Percentiles rank a stretch among this genome's conserved stretches.
Conservation (phyloP, 177 flowering plant species). For the Vitis hybrid region DNA sequence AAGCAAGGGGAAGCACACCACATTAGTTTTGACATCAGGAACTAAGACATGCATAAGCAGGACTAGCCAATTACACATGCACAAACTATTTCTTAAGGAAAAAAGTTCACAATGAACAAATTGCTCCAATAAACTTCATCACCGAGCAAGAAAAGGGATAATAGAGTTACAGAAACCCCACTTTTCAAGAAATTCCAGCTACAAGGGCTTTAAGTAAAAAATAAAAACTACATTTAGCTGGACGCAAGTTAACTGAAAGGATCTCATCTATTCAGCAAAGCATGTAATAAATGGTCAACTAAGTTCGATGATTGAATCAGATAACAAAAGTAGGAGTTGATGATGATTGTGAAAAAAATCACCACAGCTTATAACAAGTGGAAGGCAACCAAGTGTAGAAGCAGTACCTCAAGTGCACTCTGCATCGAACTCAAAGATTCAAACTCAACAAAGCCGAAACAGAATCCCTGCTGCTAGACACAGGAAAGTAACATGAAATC, state of each 20-base stretch:
- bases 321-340: not conserved
- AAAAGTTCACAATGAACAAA: too few relatives aligned
- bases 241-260: not conserved
- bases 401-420: constrained; percentile 43
- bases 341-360: not conserved
- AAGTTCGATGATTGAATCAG: not conserved
- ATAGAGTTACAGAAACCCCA: too few relatives aligned
- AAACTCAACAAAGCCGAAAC: constrained; percentile 55
- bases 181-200: not conserved
- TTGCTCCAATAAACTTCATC: too few relatives aligned
- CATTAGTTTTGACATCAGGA: too few relatives aligned
- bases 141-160: too few relatives aligned
- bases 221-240: not conserved
- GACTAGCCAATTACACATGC: too few relatives aligned
- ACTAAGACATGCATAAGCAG: too few relatives aligned
- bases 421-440: constrained; percentile 35
- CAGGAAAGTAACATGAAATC: not conserved
- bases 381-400: not conserved
- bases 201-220: not conserved
- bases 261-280: not conserved
- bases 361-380: not conserved
- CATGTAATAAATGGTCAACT: not conserved
- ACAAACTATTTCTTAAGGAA: too few relatives aligned
- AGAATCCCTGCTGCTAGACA: constrained; percentile 34
- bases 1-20: too few relatives aligned